Evolutionary conservation across 2,329 filamentous ascomycete genomes (phyloP).

Genomic region (Aspergillus sp.): DNA sequence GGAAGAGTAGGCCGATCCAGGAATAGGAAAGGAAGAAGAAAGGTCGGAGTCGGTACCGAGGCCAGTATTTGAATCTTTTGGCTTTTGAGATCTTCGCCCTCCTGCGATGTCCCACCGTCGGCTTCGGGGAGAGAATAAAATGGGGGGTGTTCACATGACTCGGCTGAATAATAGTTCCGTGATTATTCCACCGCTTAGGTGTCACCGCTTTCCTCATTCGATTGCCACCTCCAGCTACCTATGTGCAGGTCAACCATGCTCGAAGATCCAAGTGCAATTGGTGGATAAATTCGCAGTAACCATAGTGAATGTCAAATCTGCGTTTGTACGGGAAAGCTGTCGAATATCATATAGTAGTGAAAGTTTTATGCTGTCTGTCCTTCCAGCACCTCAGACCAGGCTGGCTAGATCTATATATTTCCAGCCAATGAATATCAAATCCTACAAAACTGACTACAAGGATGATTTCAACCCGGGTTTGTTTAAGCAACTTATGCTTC

Average conservation of each 20-base stretch:
- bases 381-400: not conserved
- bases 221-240: not conserved
- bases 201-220: not conserved
- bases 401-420: not conserved
- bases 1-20: slow-evolving; percentile 12
- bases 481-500: not conserved
- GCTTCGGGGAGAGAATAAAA: not conserved
- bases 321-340: too few species aligned
- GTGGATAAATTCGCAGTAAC: not conserved
- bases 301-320: not conserved
- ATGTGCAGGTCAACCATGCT: too few species aligned
- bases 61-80: not conserved
- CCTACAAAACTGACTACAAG: not conserved
- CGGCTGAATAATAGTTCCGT: slow-evolving; percentile 5
- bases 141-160: slow-evolving; percentile 8
- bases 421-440: not conserved
- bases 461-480: not conserved
- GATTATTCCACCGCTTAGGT: slow-evolving; percentile 11
- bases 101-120: slow-evolving; percentile 1
- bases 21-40: not conserved
- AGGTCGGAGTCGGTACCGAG: not conserved
- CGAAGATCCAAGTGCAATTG: not conserved
- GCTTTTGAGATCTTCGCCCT: slow-evolving; percentile 1
- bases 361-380: not conserved
- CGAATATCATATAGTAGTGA: too few species aligned